Conservation (phyloP, 371 early-diverging fungal species). For the Saksenaea vasiformis region DNA sequence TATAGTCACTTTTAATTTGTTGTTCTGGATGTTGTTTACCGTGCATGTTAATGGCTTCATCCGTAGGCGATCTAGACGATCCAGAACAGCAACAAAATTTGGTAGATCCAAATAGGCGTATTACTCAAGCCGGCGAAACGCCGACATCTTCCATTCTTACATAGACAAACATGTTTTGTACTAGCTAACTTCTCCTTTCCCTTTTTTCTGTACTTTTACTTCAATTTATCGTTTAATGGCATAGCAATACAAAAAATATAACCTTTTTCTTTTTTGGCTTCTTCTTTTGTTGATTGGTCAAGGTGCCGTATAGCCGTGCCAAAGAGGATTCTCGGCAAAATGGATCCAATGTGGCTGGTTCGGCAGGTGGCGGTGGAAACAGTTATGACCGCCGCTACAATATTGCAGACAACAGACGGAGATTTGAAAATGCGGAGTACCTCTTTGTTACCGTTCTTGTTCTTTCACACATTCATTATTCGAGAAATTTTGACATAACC, state of each 20-base stretch:
- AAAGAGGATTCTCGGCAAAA: not conserved
- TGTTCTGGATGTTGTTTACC: constrained; percentile 80
- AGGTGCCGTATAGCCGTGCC: not conserved
- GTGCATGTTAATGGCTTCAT: constrained; percentile 45
- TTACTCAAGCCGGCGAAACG: constrained; percentile 18
- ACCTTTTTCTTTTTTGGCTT: not conserved
- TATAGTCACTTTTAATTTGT: constrained; percentile 59
- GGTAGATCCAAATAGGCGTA: constrained; percentile 29
- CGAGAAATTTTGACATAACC: not conserved
- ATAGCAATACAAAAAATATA: not conserved
- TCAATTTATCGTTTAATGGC: constrained; percentile 6
- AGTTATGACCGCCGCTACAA: no score
- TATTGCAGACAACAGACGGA: not conserved
- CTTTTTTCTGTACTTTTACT: constrained; percentile 10
- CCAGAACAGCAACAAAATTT: constrained; percentile 20
- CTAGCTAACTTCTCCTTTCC: constrained; percentile 7
- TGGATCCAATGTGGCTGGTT: not conserved
- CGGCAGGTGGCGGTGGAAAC: not conserved
- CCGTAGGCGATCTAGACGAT: constrained; percentile 34
- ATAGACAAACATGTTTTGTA: not conserved
- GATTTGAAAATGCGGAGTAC: not conserved
- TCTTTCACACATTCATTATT: not conserved
- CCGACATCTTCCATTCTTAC: not conserved
- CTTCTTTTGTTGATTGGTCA: not conserved
- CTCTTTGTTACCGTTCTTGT: not conserved